A percentile compares a stretch with the other conserved stretches of the same genome.
phyloP scores from a whole-genome alignment of 495 filamentous ascomycete genomes.

The Lasiosphaeriaceae sp. region DNA sequence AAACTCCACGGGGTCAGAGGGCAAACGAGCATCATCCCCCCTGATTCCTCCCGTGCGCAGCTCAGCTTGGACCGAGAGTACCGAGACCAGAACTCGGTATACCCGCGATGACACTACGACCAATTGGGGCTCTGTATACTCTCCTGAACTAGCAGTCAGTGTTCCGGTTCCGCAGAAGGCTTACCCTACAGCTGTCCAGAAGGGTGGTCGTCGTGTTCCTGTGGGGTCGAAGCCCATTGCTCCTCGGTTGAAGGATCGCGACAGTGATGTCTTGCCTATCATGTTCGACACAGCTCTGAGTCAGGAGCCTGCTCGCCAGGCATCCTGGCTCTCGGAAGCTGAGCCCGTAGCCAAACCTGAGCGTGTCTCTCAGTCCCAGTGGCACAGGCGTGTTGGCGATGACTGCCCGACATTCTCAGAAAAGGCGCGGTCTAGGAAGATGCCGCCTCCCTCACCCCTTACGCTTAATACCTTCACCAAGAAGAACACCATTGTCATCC shows the following conservation, averaged over 20 bases:
- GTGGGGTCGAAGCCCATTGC: not conserved
- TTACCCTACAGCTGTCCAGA: slow-evolving; percentile 31
- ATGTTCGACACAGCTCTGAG: slow-evolving; percentile 30
- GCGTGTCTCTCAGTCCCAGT: slow-evolving; percentile 25
- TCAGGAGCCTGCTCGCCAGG: not conserved
- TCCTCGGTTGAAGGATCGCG: not conserved
- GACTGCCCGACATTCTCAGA: slow-evolving; percentile 50
- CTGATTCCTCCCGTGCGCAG: slow-evolving; percentile 26
- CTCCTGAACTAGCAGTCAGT: slow-evolving; percentile 35
- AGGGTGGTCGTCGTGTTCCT: slow-evolving; percentile 14
- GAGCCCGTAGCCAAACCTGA: slow-evolving; percentile 9
- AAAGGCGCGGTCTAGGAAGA: slow-evolving; percentile 34
- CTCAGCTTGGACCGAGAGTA: slow-evolving; percentile 30
- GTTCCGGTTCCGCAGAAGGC: slow-evolving; percentile 29
- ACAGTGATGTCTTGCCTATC: slow-evolving; percentile 25
- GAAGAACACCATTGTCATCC: slow-evolving; percentile 31
- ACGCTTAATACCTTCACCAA: slow-evolving; percentile 30
- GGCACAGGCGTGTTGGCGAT: slow-evolving; percentile 51
- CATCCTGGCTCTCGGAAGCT: slow-evolving; percentile 7
- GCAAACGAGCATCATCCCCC: slow-evolving; percentile 38
- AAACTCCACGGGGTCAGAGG: slow-evolving; percentile 14
- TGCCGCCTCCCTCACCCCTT: slow-evolving; percentile 48
- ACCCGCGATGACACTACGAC: slow-evolving; percentile 34
- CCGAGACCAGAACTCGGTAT: slow-evolving; percentile 27
- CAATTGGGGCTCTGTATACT: slow-evolving; percentile 39